A percentile compares a stretch with the other conserved stretches of the same genome.
phyloP scores from a whole-genome alignment of 164 flowering plant genomes.

The Pachysandra terminalis region DNA sequence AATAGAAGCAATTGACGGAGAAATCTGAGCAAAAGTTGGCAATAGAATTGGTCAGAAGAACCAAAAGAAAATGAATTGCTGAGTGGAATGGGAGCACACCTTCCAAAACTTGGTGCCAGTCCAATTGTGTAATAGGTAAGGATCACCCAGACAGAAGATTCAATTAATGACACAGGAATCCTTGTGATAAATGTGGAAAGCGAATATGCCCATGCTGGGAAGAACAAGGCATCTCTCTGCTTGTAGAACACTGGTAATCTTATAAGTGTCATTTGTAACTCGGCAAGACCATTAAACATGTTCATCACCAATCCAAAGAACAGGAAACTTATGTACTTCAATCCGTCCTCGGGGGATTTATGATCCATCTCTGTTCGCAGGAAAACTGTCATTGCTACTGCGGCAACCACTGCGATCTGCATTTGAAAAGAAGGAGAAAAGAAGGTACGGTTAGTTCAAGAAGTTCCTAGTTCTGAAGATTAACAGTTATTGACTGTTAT shows the following conservation, averaged over 20 bases:
- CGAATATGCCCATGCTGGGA: constrained; percentile 55
- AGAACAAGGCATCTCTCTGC: constrained; percentile 42
- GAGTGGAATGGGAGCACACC: constrained; percentile 29
- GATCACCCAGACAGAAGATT: constrained; percentile 45
- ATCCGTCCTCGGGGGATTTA: constrained; percentile 17
- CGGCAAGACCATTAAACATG: constrained; percentile 44
- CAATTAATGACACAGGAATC: constrained; percentile 52
- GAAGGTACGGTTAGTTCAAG: not conserved
- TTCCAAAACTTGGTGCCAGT: constrained; percentile 49
- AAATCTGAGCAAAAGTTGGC: constrained; percentile 30
- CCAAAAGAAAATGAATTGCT: not conserved
- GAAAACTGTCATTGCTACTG: constrained; percentile 44
- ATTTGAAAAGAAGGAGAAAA: not conserved
- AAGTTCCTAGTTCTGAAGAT: not conserved
- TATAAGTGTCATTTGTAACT: constrained; percentile 26
- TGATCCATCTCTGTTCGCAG: constrained; percentile 45
- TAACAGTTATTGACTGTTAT: not conserved
- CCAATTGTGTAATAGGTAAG: constrained; percentile 60
- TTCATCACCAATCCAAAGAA: constrained; percentile 30
- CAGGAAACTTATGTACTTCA: constrained; percentile 30
- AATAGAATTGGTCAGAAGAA: not conserved
- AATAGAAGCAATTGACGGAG: constrained; percentile 50
- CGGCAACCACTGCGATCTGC: constrained; percentile 38
- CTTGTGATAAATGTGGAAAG: constrained; percentile 55
- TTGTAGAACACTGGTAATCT: constrained; percentile 43